These are phyloP conservation scores for Rhizophagus prolifer DNA, from an alignment of 192 early-diverging fungal species.

Conservation along the genomic window DNA sequence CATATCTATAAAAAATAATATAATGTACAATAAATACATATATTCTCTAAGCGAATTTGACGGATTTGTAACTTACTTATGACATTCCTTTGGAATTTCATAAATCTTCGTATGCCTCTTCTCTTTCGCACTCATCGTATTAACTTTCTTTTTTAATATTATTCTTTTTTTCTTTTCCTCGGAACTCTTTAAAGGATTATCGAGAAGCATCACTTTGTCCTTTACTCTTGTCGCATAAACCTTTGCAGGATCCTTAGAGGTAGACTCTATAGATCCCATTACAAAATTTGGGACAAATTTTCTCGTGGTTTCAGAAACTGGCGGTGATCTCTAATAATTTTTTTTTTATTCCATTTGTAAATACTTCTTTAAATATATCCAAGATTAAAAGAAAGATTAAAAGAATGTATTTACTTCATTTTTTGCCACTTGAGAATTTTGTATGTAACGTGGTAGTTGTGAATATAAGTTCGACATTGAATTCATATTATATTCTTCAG, in stretches of 20 bases:
- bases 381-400: not conserved
- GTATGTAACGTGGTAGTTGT: not conserved
- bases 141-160: slow-evolving; percentile 43
- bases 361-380: not conserved
- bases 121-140: slow-evolving; percentile 63
- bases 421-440: slow-evolving; percentile 4
- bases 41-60: not conserved
- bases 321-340: slow-evolving; percentile 3
- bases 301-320: slow-evolving; percentile 7
- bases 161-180: slow-evolving; percentile 34
- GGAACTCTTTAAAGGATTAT: slow-evolving; percentile 46
- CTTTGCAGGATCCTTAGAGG: slow-evolving; percentile 29
- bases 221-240: slow-evolving; percentile 52
- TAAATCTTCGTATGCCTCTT: slow-evolving; percentile 59
- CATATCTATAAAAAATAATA: slow-evolving; percentile 39
- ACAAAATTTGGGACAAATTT: slow-evolving; percentile 22
- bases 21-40: not conserved
- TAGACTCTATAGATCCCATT: not conserved
- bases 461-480: slow-evolving; percentile 13
- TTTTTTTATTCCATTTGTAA: not conserved
- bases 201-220: slow-evolving; percentile 51
- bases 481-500: too few species aligned
- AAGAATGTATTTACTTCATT: slow-evolving; percentile 16
- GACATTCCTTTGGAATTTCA: slow-evolving; percentile 60
- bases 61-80: slow-evolving; percentile 33